Conservation (phyloP, 2,329 filamentous ascomycete genomes). For the Claviceps maximensis region DNA sequence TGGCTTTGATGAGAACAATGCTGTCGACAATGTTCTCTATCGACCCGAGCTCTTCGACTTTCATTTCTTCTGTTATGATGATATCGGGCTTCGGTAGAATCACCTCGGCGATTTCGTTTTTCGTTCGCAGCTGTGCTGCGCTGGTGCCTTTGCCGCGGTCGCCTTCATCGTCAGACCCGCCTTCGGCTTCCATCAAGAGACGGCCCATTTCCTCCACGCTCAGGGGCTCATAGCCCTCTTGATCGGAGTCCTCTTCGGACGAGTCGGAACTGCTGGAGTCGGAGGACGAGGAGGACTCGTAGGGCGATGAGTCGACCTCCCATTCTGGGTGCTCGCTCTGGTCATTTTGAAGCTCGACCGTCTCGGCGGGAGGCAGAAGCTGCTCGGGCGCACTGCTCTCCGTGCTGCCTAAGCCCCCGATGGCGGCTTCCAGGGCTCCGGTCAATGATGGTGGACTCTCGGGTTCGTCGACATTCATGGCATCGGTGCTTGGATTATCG, state of each 20-base stretch:
- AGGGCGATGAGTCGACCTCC: constrained; percentile 69
- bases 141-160: constrained; percentile 29
- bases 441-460: constrained; percentile 26
- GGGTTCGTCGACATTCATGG: constrained; percentile 25
- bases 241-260: constrained; percentile 39
- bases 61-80: constrained; percentile 62
- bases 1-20: constrained; percentile 65
- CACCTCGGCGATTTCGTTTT: constrained; percentile 62
- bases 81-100: constrained; percentile 63
- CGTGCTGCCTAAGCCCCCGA: constrained; percentile 23
- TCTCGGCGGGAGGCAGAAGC: constrained; percentile 1
- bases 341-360: constrained; percentile 18
- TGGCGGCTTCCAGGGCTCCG: constrained; percentile 29
- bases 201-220: constrained; percentile 72
- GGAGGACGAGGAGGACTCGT: constrained; percentile 39
- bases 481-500: constrained; percentile 9
- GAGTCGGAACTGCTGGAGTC: constrained; percentile 46
- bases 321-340: constrained; percentile 55
- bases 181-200: constrained; percentile 73
- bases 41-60: constrained; percentile 60
- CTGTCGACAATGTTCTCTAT: constrained; percentile 70
- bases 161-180: constrained; percentile 65
- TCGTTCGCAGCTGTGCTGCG: constrained; percentile 51
- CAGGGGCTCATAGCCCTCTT: constrained; percentile 58
- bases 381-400: constrained; percentile 7